These are phyloP conservation scores for Talaromyces verruculosus DNA, from an alignment of 2,329 filamentous ascomycete genomes.

Conservation along the genomic window DNA sequence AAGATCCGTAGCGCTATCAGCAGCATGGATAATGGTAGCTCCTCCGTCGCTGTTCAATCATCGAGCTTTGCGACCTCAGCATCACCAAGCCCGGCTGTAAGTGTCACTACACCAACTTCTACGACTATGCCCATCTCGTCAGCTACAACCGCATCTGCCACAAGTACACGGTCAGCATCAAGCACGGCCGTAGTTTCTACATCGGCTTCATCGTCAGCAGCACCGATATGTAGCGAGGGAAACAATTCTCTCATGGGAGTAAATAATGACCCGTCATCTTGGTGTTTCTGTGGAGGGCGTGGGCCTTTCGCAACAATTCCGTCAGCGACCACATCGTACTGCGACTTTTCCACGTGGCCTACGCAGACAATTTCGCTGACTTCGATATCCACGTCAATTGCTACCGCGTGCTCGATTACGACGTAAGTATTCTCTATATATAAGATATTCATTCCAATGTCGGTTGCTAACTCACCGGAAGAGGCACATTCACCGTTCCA, in stretches of 20 bases:
- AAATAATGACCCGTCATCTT: slow-evolving; percentile 10
- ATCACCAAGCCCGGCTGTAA: background rate
- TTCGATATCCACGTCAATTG: slow-evolving; percentile 9
- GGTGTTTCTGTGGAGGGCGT: slow-evolving; percentile 16
- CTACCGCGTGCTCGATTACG: background rate
- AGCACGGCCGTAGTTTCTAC: background rate
- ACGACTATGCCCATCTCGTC: background rate
- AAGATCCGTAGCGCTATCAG: slow-evolving; percentile 5
- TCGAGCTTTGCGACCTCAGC: background rate
- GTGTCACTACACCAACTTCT: background rate
- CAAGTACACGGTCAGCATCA: background rate
- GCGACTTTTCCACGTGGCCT: slow-evolving; percentile 3
- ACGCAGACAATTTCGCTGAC: slow-evolving; percentile 11
- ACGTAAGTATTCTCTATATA: background rate
- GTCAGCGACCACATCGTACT: slow-evolving; percentile 5
- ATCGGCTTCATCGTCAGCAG: background rate
- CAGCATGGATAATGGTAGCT: slow-evolving; percentile 8
- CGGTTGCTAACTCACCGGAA: background rate
- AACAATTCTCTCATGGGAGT: slow-evolving; percentile 9
- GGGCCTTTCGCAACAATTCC: slow-evolving; percentile 5
- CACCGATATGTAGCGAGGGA: slow-evolving; percentile 7
- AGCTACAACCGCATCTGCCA: background rate
- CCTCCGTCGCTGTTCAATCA: slow-evolving; percentile 1
- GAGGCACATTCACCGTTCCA: background rate
- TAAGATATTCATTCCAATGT: background rate